phyloP scores from a whole-genome alignment of 345 rosid species.

The Murraya paniculata region DNA sequence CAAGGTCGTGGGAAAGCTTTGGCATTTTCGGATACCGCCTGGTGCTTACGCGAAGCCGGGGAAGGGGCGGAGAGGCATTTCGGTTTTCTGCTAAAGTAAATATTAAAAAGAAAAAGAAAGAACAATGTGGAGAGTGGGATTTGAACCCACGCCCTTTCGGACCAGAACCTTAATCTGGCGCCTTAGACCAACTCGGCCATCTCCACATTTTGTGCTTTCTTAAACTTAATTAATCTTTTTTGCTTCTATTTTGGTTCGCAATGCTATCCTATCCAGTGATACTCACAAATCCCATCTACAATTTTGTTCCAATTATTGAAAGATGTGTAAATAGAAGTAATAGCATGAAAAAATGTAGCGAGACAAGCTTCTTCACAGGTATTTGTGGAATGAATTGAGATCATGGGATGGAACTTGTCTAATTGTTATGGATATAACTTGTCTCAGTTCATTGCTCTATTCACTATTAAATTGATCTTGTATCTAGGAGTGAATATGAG shows the following conservation, averaged over 20 bases:
- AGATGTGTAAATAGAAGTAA: neutral
- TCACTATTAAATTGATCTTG: neutral
- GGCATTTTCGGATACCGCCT: slow-evolving; percentile 50
- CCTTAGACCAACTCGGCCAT: slow-evolving; percentile 99
- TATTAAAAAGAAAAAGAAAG: too few species aligned
- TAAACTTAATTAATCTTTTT: too few species aligned
- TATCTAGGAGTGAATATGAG: too few species aligned
- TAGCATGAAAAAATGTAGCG: neutral
- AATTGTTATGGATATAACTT: neutral
- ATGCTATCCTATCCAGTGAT: rapidly evolving
- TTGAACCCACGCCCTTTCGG: slow-evolving; percentile 98
- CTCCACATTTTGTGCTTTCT: slow-evolving; percentile 27
- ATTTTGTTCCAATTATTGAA: neutral
- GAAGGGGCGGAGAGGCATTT: neutral
- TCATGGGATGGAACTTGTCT: neutral
- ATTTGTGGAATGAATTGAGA: neutral
- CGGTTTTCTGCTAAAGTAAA: neutral
- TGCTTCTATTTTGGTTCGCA: too few species aligned
- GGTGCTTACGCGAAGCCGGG: neutral
- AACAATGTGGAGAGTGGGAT: slow-evolving; percentile 14
- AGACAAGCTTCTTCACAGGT: neutral
- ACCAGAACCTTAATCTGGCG: slow-evolving; percentile 99
- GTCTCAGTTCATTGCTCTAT: neutral
- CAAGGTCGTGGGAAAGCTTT: slow-evolving; percentile 39
- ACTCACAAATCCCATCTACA: neutral